A percentile compares a stretch with the other conserved stretches of the same genome.
These are phyloP conservation scores for Amyloporia xantha DNA, from an alignment of 768 basidiomycete species.

Conservation along the genomic window DNA sequence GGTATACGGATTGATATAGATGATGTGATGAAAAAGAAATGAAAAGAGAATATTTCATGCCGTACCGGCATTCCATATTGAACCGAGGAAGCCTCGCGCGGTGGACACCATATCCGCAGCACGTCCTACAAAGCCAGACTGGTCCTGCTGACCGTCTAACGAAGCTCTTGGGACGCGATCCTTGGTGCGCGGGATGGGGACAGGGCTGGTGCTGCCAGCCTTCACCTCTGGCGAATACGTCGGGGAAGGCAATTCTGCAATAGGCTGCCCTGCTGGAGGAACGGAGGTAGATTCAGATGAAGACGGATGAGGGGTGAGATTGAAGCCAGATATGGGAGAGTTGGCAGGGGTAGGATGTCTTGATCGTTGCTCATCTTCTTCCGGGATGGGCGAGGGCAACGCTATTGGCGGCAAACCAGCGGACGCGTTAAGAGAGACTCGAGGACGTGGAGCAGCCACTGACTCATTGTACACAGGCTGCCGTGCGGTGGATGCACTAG, in stretches of 20 bases:
- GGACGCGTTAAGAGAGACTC: neutral
- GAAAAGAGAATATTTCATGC: neutral
- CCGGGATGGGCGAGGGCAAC: constrained; percentile 24
- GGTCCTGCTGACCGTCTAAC: constrained; percentile 21
- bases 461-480: constrained; percentile 2
- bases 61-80: constrained; percentile 38
- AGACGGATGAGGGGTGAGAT: constrained; percentile 9
- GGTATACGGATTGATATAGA: neutral
- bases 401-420: too few relatives aligned
- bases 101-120: constrained; percentile 77
- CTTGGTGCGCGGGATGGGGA: neutral
- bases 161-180: neutral
- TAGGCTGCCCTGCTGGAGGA: neutral
- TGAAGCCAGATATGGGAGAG: constrained; percentile 39
- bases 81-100: constrained; percentile 71
- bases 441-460: neutral
- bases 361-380: constrained; percentile 33
- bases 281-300: constrained; percentile 1
- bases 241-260: neutral
- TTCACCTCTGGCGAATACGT: neutral
- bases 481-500: constrained; percentile 18
- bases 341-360: constrained; percentile 56
- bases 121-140: constrained; percentile 42
- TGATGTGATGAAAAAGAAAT: neutral
- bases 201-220: neutral